Evolutionary conservation across 1,284 basidiomycete genomes (phyloP).

Genomic region (Ganoderma boninense): DNA sequence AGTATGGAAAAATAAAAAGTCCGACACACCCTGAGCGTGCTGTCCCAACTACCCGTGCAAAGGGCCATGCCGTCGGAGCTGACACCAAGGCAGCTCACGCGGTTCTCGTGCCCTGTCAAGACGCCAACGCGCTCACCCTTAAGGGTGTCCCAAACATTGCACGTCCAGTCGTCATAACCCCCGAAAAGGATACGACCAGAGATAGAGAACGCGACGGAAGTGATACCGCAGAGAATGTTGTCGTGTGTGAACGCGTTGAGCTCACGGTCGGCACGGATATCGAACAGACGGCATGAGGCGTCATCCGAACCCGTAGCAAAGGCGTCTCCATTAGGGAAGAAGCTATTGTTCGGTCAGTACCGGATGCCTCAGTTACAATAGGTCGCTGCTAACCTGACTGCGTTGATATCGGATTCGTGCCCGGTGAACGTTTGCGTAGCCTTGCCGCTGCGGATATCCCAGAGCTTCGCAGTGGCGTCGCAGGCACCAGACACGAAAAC

Average conservation of each 20-base stretch:
- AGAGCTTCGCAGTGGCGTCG: conserved; percentile 97
- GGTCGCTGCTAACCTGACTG: conserved; percentile 83
- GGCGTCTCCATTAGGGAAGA: conserved; percentile 99
- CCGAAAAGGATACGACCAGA: conserved; percentile 98
- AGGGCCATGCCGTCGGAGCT: conserved; percentile 97
- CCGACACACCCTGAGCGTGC: conserved; percentile 86
- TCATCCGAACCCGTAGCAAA: conserved; percentile 99
- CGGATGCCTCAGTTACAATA: background rate
- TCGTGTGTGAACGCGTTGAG: conserved; percentile 97
- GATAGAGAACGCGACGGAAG: conserved; percentile 97
- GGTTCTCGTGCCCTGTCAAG: conserved; percentile 96
- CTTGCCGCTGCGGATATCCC: conserved; percentile 97
- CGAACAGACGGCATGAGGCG: conserved; percentile 97
- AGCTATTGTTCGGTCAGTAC: conserved; percentile 58
- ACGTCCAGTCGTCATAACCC: conserved; percentile 99
- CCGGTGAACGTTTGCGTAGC: conserved; percentile 99
- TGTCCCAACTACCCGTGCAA: conserved; percentile 98
- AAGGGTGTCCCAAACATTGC: conserved; percentile 99
- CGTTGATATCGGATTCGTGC: conserved; percentile 99
- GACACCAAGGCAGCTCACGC: conserved; percentile 96
- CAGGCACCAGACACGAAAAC: conserved; percentile 98
- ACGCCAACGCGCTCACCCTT: conserved; percentile 98
- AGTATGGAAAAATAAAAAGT: background rate
- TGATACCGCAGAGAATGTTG: conserved; percentile 98
- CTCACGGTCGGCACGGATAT: conserved; percentile 97